These are phyloP conservation scores for Fonsecaea nubica DNA, from an alignment of 2,329 filamentous ascomycete genomes.

Conservation along the genomic window DNA sequence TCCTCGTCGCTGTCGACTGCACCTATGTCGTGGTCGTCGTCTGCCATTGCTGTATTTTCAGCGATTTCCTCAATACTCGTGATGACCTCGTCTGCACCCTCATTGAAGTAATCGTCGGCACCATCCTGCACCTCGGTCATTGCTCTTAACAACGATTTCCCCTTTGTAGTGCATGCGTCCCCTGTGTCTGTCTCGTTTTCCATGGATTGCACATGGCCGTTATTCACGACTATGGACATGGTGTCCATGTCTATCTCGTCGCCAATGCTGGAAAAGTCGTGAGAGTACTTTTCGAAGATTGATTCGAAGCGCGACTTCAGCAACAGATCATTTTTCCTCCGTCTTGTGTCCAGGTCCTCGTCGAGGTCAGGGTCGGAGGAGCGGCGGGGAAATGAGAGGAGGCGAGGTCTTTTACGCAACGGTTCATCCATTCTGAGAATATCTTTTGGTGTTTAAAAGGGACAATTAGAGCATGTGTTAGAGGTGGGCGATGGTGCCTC, in stretches of 20 bases:
- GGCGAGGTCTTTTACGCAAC: slow-evolving; percentile 64
- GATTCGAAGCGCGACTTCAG: slow-evolving; percentile 84
- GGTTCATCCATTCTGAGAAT: slow-evolving; percentile 42
- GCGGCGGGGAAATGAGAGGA: slow-evolving; percentile 44
- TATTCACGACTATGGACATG: slow-evolving; percentile 83
- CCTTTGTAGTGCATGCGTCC: slow-evolving; percentile 25
- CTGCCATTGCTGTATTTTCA: slow-evolving; percentile 31
- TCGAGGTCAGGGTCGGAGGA: slow-evolving; percentile 29
- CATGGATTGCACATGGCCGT: slow-evolving; percentile 79
- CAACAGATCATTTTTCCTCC: slow-evolving; percentile 70
- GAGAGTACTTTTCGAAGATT: slow-evolving; percentile 87
- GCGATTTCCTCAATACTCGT: slow-evolving; percentile 40
- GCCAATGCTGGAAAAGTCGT: slow-evolving; percentile 79
- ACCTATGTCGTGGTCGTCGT: slow-evolving; percentile 23
- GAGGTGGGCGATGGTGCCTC: not conserved
- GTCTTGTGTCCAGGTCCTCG: slow-evolving; percentile 50
- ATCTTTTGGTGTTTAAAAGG: not conserved
- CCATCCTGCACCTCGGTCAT: slow-evolving; percentile 35
- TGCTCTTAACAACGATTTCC: slow-evolving; percentile 35
- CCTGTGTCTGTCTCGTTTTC: slow-evolving; percentile 62
- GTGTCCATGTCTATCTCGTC: slow-evolving; percentile 89
- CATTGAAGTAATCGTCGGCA: slow-evolving; percentile 2
- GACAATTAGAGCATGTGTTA: not conserved
- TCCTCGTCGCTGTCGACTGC: slow-evolving; percentile 26
- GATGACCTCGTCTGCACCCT: slow-evolving; percentile 35